phyloP scores from a whole-genome alignment of 1,139 yeast genomes.

The Debaryomyces coudertii region DNA sequence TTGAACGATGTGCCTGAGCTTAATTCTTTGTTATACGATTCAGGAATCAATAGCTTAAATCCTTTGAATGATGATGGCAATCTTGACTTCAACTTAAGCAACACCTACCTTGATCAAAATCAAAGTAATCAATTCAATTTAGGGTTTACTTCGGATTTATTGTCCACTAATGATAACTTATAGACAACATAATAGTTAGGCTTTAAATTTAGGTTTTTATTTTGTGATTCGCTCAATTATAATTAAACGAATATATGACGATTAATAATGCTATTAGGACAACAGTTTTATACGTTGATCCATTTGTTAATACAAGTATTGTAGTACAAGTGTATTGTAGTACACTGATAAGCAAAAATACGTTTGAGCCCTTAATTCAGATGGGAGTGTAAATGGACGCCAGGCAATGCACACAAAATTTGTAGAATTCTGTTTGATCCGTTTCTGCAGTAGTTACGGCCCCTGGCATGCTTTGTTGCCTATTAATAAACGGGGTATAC shows the following conservation, averaged over 20 bases:
- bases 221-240: neutral
- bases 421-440: neutral
- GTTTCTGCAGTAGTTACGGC: neutral
- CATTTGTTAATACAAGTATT: neutral
- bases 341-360: neutral
- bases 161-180: slow-evolving; percentile 8
- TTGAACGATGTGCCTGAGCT: slow-evolving; percentile 5
- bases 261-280: neutral
- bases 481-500: neutral
- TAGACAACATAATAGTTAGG: neutral
- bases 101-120: slow-evolving; percentile 4
- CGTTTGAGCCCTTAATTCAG: neutral
- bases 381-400: neutral
- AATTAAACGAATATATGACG: neutral
- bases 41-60: slow-evolving; percentile 6
- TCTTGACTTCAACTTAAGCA: slow-evolving; percentile 2
- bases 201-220: neutral
- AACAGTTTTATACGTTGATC: neutral
- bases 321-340: neutral
- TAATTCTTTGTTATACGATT: slow-evolving; percentile 5
- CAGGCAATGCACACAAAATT: neutral
- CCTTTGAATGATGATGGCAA: slow-evolving; percentile 8
- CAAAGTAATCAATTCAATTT: slow-evolving; percentile 4
- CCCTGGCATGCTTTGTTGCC: neutral
- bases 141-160: slow-evolving; percentile 10